Conservation (phyloP, 2,329 filamentous ascomycete genomes). For the Aspergillus tubingensis region DNA sequence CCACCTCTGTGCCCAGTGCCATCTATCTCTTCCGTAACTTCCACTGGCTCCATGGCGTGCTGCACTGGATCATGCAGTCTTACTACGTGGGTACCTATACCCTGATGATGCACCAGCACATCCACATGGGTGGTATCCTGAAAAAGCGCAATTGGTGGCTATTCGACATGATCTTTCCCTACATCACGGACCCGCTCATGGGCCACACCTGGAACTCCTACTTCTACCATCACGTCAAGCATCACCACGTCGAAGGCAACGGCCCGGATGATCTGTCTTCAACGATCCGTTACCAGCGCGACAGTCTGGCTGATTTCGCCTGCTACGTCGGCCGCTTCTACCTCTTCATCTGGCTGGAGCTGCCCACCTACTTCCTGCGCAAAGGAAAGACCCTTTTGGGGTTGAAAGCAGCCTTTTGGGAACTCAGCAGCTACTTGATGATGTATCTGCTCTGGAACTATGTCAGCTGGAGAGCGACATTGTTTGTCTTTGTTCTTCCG, state of each 20-base stretch:
- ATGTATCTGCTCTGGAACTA: slow-evolving; percentile 55
- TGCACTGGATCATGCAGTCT: slow-evolving; percentile 66
- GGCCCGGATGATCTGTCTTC: slow-evolving; percentile 74
- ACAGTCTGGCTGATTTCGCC: slow-evolving; percentile 66
- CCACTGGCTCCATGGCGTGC: slow-evolving; percentile 65
- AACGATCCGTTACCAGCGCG: slow-evolving; percentile 74
- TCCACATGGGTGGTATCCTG: slow-evolving; percentile 73
- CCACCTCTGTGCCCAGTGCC: slow-evolving; percentile 70
- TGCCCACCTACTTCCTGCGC: slow-evolving; percentile 71
- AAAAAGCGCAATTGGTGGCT: slow-evolving; percentile 51
- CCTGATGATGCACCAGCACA: slow-evolving; percentile 82
- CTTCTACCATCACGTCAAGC: slow-evolving; percentile 83
- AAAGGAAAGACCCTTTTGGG: slow-evolving; percentile 61
- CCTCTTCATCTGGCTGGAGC: slow-evolving; percentile 72
- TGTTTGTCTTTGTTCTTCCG: slow-evolving; percentile 68
- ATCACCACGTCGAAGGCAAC: slow-evolving; percentile 81
- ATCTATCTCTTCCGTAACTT: slow-evolving; percentile 66
- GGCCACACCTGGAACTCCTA: slow-evolving; percentile 85
- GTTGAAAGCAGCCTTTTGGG: slow-evolving; percentile 61
- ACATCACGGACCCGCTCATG: slow-evolving; percentile 73
- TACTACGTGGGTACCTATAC: slow-evolving; percentile 75
- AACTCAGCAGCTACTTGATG: slow-evolving; percentile 58
- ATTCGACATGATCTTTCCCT: slow-evolving; percentile 70
- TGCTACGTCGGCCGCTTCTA: slow-evolving; percentile 73
- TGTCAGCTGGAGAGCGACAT: slow-evolving; percentile 56